These are phyloP conservation scores for Fagopyrum tataricum DNA, from an alignment of 148 eudicot species.

Conservation along the genomic window DNA sequence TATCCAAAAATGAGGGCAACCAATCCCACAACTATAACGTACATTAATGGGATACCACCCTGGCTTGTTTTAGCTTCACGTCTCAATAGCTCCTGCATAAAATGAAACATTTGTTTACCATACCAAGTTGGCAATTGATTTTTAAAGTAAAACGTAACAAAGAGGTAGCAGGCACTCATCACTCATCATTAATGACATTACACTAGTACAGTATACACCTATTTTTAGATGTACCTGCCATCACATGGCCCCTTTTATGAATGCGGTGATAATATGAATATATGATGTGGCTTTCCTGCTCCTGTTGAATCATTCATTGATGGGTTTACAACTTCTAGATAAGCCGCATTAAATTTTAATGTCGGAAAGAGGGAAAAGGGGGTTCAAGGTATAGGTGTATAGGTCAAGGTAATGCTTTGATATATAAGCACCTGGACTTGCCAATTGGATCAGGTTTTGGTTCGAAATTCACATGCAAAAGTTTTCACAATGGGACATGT, in stretches of 20 bases:
- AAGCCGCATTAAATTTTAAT: neutral
- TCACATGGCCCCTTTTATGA: neutral
- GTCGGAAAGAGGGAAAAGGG: neutral
- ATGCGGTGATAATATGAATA: neutral
- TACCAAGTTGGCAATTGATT: neutral
- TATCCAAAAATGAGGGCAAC: constrained; percentile 58
- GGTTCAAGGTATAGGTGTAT: neutral
- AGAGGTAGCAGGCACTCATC: neutral
- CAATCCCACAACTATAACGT: constrained; percentile 55
- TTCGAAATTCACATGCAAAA: neutral
- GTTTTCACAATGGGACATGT: neutral
- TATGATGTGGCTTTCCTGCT: neutral
- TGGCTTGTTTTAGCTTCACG: constrained; percentile 45
- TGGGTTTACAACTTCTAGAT: neutral
- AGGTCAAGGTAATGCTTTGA: neutral
- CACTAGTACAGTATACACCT: neutral
- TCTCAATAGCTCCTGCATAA: constrained; percentile 54
- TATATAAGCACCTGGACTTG: neutral
- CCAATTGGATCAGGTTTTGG: neutral
- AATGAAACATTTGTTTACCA: constrained; percentile 5
- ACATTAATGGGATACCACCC: constrained; percentile 47
- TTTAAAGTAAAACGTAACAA: neutral
- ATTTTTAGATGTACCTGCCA: neutral
- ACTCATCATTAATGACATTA: neutral
- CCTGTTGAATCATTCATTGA: neutral